Conservation (phyloP, 148 eudicot genomes). For the Rhododendron simsii region DNA sequence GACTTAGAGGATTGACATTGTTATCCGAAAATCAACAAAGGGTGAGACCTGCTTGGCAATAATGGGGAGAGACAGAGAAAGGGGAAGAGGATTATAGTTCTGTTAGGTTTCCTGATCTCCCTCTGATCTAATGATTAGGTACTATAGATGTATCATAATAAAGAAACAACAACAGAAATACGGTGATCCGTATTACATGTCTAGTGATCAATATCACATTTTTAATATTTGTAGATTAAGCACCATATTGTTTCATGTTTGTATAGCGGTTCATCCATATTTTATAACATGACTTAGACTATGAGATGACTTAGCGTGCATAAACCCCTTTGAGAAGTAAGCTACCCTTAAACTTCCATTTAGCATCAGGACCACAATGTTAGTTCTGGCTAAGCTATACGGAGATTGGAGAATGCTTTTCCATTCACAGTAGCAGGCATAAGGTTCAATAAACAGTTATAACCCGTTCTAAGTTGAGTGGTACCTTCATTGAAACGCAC, state of each 20-base stretch:
- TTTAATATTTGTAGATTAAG: not conserved
- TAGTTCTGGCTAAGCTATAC: not conserved
- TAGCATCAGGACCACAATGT: not conserved
- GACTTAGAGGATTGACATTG: not conserved
- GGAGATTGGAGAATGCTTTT: not conserved
- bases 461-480: not conserved
- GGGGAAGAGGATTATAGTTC: not conserved
- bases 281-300: not conserved
- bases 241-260: not conserved
- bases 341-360: not conserved
- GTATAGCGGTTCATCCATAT: not conserved
- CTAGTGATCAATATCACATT: not conserved
- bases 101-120: not conserved
- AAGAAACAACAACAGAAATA: not conserved
- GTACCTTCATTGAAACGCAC: constrained; percentile 86
- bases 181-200: not conserved
- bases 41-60: not conserved
- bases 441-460: not conserved
- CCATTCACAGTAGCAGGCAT: not conserved
- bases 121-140: not conserved
- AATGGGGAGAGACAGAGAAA: not conserved
- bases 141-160: no score
- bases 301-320: not conserved
- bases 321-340: not conserved
- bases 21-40: not conserved